phyloP scores from a whole-genome alignment of 192 early-diverging fungal genomes.

The Mortierella antarctica region DNA sequence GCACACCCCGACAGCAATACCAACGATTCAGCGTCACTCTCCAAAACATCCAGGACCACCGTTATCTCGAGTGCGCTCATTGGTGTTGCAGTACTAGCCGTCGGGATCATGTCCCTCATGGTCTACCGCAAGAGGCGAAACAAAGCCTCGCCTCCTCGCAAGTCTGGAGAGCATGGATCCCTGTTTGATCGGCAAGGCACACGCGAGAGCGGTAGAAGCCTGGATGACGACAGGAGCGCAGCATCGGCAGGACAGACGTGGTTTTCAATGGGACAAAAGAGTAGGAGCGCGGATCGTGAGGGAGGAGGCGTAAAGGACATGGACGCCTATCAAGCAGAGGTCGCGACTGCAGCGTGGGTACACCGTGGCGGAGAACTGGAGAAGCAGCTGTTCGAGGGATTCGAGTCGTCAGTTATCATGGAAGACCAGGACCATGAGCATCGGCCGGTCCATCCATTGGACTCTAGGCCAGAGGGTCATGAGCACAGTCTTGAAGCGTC shows the following conservation, averaged over 20 bases:
- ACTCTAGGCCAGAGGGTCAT: no score
- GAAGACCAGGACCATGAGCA: slow-evolving; percentile 15
- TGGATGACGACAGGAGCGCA: not conserved
- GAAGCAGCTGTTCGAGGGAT: slow-evolving; percentile 34
- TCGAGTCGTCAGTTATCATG: slow-evolving; percentile 34
- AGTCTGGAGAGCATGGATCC: no score
- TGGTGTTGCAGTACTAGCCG: slow-evolving; percentile 3
- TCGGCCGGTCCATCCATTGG: slow-evolving; percentile 2
- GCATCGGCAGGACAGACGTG: slow-evolving; percentile 16
- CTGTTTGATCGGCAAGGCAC: slow-evolving; percentile 2
- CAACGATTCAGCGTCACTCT: not conserved
- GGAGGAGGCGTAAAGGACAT: no score
- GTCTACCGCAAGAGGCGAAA: slow-evolving; percentile 13
- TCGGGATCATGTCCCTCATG: slow-evolving; percentile 11
- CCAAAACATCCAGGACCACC: not conserved
- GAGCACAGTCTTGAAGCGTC: no score
- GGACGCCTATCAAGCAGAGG: no score
- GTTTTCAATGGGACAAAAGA: slow-evolving; percentile 9
- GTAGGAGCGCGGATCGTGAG: not conserved
- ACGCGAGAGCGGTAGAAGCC: not conserved
- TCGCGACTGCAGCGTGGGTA: not conserved
- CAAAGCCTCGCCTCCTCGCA: not conserved
- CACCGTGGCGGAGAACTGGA: not conserved
- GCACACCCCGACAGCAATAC: not conserved
- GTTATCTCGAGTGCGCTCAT: slow-evolving; percentile 17